phyloP scores from a whole-genome alignment of 1,139 yeast genomes.

The Kurtzmaniella quercitrusa region DNA sequence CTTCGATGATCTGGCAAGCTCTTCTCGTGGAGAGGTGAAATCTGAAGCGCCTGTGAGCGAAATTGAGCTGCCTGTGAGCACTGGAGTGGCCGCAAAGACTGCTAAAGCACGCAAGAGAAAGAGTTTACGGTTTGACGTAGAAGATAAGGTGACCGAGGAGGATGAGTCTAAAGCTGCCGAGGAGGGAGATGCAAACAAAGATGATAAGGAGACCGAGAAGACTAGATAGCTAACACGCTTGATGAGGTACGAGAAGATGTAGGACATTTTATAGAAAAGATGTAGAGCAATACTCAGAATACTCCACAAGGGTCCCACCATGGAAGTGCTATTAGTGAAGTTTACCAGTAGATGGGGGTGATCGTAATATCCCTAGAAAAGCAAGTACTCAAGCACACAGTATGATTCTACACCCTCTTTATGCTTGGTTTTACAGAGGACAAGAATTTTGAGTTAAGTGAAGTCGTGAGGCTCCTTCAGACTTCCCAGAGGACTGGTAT shows the following conservation, averaged over 20 bases:
- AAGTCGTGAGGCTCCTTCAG: no score
- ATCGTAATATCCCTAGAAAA: no score
- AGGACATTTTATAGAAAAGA: background rate
- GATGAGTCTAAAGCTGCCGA: background rate
- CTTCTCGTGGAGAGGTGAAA: background rate
- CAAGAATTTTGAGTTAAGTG: no score
- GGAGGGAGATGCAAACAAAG: background rate
- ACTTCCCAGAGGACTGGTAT: no score
- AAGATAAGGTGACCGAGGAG: background rate
- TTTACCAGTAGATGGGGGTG: background rate
- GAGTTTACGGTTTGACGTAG: slow-evolving; percentile 34
- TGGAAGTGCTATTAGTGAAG: no score
- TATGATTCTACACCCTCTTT: no score
- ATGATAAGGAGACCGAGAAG: background rate
- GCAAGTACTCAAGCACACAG: no score
- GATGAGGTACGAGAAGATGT: background rate
- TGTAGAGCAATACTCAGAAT: no score
- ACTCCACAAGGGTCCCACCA: no score
- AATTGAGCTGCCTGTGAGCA: slow-evolving; percentile 3
- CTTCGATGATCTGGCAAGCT: slow-evolving; percentile 17
- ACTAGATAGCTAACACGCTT: background rate
- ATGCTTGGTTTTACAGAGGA: no score
- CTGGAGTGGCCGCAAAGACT: slow-evolving; percentile 8
- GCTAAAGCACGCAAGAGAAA: slow-evolving; percentile 22
- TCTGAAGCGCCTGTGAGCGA: slow-evolving; percentile 5